Conservation (phyloP, 495 filamentous ascomycete species). For the Hypoxylon lienhwacheense region DNA sequence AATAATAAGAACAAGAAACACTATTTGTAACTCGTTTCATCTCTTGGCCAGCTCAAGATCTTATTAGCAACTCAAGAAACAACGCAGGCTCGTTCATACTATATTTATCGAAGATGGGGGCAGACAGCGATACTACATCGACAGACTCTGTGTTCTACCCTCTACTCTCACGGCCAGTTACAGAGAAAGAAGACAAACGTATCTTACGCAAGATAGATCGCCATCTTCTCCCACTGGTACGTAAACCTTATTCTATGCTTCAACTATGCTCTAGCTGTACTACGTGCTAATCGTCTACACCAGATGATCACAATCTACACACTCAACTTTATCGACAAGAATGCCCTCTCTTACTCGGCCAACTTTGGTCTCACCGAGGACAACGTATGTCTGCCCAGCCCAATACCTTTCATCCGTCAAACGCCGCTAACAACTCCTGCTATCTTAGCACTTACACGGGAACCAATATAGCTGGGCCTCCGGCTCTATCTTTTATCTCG, state of each 20-base stretch:
- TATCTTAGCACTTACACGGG: slow-evolving; percentile 45
- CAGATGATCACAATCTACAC: slow-evolving; percentile 26
- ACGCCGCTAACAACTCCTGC: slow-evolving; percentile 53
- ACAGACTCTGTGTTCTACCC: no score
- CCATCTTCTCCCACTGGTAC: slow-evolving; percentile 54
- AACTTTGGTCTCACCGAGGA: slow-evolving; percentile 23
- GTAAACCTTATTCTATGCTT: not conserved
- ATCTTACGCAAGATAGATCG: slow-evolving; percentile 59
- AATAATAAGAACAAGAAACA: no score
- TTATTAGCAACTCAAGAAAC: no score
- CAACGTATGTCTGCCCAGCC: slow-evolving; percentile 11
- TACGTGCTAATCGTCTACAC: slow-evolving; percentile 18
- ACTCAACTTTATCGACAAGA: slow-evolving; percentile 62
- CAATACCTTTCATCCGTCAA: not conserved
- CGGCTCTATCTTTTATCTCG: slow-evolving; percentile 55
- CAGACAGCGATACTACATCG: no score
- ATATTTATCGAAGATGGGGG: no score
- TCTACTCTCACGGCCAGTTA: no score
- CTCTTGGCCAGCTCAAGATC: no score
- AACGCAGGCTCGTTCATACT: no score
- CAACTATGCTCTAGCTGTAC: not conserved
- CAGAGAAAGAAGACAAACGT: slow-evolving; percentile 48
- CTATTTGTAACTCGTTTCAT: no score
- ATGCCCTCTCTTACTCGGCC: slow-evolving; percentile 56
- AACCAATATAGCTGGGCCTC: slow-evolving; percentile 58